Evolutionary conservation across 176 grass and related monocot genomes (phyloP), one percentile per base, ranked within the genome.

Genomic region (Poa pratensis): DNA sequence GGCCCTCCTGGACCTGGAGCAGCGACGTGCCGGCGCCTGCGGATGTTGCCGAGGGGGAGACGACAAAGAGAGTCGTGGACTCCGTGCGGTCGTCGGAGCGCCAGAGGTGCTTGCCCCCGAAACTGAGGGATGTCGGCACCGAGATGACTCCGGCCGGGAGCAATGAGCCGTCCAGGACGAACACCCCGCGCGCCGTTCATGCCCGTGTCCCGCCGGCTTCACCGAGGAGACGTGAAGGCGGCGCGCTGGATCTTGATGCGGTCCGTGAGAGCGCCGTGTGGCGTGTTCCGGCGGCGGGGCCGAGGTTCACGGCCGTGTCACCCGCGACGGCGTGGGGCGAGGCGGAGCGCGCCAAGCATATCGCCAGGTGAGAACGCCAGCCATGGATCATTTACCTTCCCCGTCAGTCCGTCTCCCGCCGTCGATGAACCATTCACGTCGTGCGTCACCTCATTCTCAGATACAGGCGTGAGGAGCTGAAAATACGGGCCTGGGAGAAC

Each of bases 121-220:
- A 82, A 16, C 60, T 93, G 76, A 86, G 95, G 62, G 92, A 97
- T 46, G 83, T 92, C 52, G 92, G 95, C 62, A 97, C 95, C 14
- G 95, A 97, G 80, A 97, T 94, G 92, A 97, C 92, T 8, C 92
- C 95, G 7, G 85, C 74, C 3, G 92, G 89, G 23, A 97, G 95
- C 78, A 94, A 94, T 39, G 92, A 97, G 84, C 85, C 92, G 55
- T 97, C 95, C 39, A 91, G 92, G 81, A 83, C 92, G 0, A 94
- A 81, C 79, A 97, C 92, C 4, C 92, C 95, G 0, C 86, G 90
- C 23, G 79, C 85, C 15, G 20, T 82, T 0, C 37, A 19, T 3
- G 58, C 20, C 27, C 34, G 18, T 12, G 43, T 35, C 3, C 50
- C 50, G 39, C 10, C 18, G 39, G 49, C 28, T 23, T 65, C 76